Base-by-base conservation (phyloP, 2,329 filamentous ascomycete species). In the Metarhizium brunneum region DNA sequence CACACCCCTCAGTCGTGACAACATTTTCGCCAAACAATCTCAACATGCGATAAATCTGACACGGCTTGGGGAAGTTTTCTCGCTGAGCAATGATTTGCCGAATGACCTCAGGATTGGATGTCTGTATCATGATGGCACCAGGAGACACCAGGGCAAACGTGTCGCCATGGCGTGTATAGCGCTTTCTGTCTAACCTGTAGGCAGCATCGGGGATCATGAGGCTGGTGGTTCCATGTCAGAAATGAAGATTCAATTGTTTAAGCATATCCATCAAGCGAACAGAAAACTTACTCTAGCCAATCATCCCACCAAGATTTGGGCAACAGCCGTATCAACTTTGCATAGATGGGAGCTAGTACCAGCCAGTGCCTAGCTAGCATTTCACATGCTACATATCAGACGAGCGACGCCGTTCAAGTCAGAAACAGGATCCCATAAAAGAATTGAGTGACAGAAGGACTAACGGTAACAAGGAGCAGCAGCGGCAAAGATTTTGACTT, bases 1-100 rank as follows among this genome's bases (percentile, higher is more conserved):
- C 70, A 1, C 74, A 66, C 1, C 87, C 87, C 67, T 92, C 88
- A 2, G 85, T 83, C 0, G 82, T 83, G 25, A 92, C 70, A 2
- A 92, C 78, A 65, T 89, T 92, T 55, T 82, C 77, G 40, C 88
- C 88, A 65, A 86, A 92, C 54, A 68, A 63, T 14, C 64, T 60
- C 53, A 75, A 59, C 47, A 71, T 66, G 55, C 60, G 64, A 61
- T 74, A 75, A 20, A 63, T 63, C 32, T 68, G 66, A 7, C 65
- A 59, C 59, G 65, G 68, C 60, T 74, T 73, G 48, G 85, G 85
- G 64, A 92, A 92, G 58, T 84, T 80, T 50, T 87, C 86, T 47
- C 87, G 78, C 50, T 85, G 76, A 4, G 77, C 74, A 1, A 83
- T 82, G 54, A 92, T 79, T 65, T 88, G 84, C 56, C 76, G 76